Percentiles rank a stretch among this genome's conserved stretches.
Evolutionary conservation across 176 grass and related monocot species (phyloP).

Genomic region (Triticum dicoccoides): DNA sequence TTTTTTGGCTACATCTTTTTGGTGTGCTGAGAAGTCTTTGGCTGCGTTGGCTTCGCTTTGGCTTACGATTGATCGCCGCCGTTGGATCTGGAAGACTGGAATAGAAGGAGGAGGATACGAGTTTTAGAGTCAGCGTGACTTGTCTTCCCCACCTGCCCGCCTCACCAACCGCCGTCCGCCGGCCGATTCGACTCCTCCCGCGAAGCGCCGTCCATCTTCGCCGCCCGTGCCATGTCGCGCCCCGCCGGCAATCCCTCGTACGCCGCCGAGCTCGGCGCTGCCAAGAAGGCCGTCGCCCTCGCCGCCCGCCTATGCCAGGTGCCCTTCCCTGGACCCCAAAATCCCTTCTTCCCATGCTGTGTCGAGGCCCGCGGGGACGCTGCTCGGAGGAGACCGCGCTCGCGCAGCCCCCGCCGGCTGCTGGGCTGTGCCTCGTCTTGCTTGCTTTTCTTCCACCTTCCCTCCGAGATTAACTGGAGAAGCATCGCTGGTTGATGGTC

Average conservation of each 20-base stretch:
- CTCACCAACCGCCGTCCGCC: background rate
- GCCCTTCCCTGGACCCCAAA: background rate
- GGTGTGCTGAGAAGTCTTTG: too few species aligned
- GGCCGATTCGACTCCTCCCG: background rate
- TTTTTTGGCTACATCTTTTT: too few species aligned
- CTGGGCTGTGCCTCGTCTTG: background rate
- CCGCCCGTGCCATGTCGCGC: background rate
- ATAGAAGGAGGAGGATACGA: background rate
- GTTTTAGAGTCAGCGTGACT: background rate
- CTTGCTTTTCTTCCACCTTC: background rate
- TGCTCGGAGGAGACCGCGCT: too few species aligned
- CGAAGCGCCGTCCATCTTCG: background rate
- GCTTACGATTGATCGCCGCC: background rate
- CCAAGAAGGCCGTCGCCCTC: conserved; percentile 82
- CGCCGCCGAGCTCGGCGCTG: conserved; percentile 75
- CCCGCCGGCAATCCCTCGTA: conserved; percentile 38
- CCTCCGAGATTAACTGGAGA: background rate
- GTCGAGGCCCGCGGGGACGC: background rate
- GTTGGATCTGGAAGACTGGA: background rate
- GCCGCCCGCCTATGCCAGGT: conserved; percentile 94
- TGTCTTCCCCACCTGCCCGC: background rate
- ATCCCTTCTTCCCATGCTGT: background rate
- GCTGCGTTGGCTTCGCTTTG: too few species aligned
- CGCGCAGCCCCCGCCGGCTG: background rate
- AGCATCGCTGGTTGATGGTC: background rate